A percentile compares a stretch with the other conserved stretches of the same genome.
These are phyloP conservation scores for Skeletonema tropicum DNA, from an alignment of 108 stramenopile species.

Conservation along the genomic window DNA sequence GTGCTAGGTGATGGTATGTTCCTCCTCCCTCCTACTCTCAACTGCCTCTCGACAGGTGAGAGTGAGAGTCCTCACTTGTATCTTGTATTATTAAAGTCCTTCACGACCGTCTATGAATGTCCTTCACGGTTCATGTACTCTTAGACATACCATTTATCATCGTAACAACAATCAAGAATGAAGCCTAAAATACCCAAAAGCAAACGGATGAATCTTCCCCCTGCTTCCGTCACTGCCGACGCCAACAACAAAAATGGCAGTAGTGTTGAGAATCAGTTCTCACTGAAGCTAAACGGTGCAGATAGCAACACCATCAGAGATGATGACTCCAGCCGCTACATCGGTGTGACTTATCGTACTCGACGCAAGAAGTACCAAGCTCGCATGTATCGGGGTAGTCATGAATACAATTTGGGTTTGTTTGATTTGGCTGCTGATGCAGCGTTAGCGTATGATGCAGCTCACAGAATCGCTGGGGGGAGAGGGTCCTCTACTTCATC, in stretches of 20 bases:
- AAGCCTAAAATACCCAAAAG: conserved; percentile 2
- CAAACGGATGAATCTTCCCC: neutral
- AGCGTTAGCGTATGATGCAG: conserved; percentile 32
- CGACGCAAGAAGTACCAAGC: conserved; percentile 31
- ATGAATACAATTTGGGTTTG: conserved; percentile 40
- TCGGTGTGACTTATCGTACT: conserved; percentile 32
- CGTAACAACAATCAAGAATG: neutral
- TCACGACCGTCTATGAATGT: too few relatives aligned
- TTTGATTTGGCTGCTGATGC: conserved; percentile 40
- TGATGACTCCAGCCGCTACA: conserved; percentile 8
- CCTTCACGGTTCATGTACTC: too few relatives aligned
- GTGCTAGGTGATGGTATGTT: too few relatives aligned
- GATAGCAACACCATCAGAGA: neutral
- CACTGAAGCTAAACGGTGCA: neutral
- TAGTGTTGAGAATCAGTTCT: too few relatives aligned
- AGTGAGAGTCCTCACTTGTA: too few relatives aligned
- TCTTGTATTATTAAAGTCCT: too few relatives aligned
- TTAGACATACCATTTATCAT: neutral
- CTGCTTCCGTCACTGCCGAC: neutral
- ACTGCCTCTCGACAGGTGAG: too few relatives aligned
- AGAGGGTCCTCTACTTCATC: neutral
- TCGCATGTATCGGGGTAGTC: conserved; percentile 36
- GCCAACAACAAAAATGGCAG: neutral
- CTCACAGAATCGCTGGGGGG: conserved; percentile 17
- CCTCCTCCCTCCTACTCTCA: too few relatives aligned